These are phyloP conservation scores for Phylloporus arenicola DNA, from an alignment of 768 basidiomycete genomes.

Conservation along the genomic window DNA sequence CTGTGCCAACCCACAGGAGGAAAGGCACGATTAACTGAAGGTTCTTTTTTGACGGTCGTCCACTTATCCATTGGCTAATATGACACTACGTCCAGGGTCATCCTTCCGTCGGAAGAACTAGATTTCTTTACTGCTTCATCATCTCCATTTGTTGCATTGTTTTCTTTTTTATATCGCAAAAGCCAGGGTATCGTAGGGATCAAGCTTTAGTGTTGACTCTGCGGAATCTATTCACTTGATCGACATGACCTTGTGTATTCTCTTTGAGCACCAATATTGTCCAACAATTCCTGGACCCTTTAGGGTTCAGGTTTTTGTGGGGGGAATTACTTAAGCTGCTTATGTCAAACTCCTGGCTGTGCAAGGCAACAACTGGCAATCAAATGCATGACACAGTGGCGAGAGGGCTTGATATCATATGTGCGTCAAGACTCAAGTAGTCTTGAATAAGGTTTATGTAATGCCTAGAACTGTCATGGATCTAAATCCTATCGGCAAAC, in stretches of 20 bases:
- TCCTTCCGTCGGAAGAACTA: slow-evolving; percentile 98
- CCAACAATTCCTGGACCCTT: no score
- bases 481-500: slow-evolving; percentile 53
- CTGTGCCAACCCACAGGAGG: slow-evolving; percentile 99
- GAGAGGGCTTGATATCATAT: no score
- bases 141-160: slow-evolving; percentile 1
- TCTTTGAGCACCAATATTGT: slow-evolving; percentile 2
- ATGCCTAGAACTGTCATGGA: slow-evolving; percentile 29
- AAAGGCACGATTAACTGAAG: slow-evolving; percentile 96
- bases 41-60: slow-evolving; percentile 43
- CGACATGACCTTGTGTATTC: slow-evolving; percentile 10
- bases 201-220: slow-evolving; percentile 6
- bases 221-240: slow-evolving; percentile 1
- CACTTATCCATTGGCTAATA: slow-evolving; percentile 4
- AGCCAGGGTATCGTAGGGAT: slow-evolving; percentile 9
- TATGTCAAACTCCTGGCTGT: no score
- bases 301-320: no score
- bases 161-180: slow-evolving; percentile 8
- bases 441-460: slow-evolving; percentile 1
- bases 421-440: no score
- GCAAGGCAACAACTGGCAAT: no score
- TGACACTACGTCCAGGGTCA: slow-evolving; percentile 56
- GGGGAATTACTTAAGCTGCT: no score
- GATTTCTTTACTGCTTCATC: slow-evolving; percentile 5
- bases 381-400: no score